Percentiles rank a stretch among this genome's conserved stretches.
Evolutionary conservation across 2,329 filamentous ascomycete species (phyloP).

Genomic region (Drechslera avenae): DNA sequence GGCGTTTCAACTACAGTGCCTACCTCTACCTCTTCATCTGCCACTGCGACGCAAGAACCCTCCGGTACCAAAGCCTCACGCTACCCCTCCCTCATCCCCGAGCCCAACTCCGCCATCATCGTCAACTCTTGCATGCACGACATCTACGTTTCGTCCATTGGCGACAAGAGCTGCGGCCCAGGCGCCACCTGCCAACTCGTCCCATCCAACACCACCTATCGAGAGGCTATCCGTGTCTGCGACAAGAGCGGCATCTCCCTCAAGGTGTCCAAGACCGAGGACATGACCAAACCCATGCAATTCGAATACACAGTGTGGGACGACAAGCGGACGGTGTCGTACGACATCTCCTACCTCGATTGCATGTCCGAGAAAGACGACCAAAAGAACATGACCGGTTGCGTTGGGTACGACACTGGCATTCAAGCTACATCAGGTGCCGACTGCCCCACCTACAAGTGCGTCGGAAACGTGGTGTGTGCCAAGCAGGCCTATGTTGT

Average conservation of each 20-base stretch:
- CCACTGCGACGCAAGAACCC: not conserved
- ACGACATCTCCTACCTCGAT: conserved; percentile 24
- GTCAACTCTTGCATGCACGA: conserved; percentile 26
- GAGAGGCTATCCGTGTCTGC: conserved; percentile 13
- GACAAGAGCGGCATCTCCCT: conserved; percentile 13
- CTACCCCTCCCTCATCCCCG: conserved; percentile 9
- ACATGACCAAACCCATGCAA: conserved; percentile 15
- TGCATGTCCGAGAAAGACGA: conserved; percentile 17
- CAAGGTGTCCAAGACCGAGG: conserved; percentile 15
- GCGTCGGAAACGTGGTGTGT: conserved; percentile 12
- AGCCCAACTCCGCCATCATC: conserved; percentile 15
- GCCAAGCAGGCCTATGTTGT: conserved; percentile 16
- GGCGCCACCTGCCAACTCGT: conserved; percentile 1
- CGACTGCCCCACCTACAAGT: conserved; percentile 8
- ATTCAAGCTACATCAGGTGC: conserved; percentile 18
- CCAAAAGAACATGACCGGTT: conserved; percentile 12
- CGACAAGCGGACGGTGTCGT: conserved; percentile 10
- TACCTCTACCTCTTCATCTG: not conserved
- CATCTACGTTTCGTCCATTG: conserved; percentile 23
- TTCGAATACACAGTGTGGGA: conserved; percentile 23
- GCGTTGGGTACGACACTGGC: conserved; percentile 20
- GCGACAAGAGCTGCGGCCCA: conserved; percentile 6
- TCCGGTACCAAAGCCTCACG: not conserved
- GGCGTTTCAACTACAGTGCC: not conserved
- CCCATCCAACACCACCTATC: conserved; percentile 10